A percentile compares a stretch with the other conserved stretches of the same genome.
Conservation (phyloP, 257 asterid species). For the Lycium ferocissimum region DNA sequence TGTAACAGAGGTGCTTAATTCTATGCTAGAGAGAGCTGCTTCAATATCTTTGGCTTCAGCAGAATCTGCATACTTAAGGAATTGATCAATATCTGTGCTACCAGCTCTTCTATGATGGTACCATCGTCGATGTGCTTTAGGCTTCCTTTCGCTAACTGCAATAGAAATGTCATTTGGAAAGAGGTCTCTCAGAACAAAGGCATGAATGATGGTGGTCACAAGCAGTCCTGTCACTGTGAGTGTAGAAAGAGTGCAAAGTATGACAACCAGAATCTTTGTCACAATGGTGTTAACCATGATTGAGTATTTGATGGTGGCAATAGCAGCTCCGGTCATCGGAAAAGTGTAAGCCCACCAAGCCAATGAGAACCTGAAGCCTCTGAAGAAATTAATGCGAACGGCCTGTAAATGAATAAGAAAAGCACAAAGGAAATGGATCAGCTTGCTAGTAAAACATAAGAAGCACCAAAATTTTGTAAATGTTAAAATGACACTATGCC, state of each 20-base stretch:
- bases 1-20: constrained; percentile 15
- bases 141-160: constrained; percentile 64
- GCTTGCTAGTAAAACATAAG: background rate
- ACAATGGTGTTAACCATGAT: constrained; percentile 44
- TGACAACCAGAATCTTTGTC: constrained; percentile 48
- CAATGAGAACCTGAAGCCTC: constrained; percentile 84
- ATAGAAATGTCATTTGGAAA: constrained; percentile 84
- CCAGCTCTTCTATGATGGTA: constrained; percentile 54
- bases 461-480: background rate
- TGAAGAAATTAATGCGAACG: constrained; percentile 79
- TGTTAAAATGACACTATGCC: too few species aligned
- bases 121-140: constrained; percentile 52
- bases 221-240: constrained; percentile 62
- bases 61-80: constrained; percentile 56
- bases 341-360: constrained; percentile 99
- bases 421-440: constrained; percentile 27
- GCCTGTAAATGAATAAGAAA: constrained; percentile 53
- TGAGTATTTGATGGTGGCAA: constrained; percentile 73
- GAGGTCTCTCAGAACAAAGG: constrained; percentile 67
- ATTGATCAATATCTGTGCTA: constrained; percentile 59
- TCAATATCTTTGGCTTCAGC: constrained; percentile 60
- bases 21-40: constrained; percentile 43
- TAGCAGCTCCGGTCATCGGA: constrained; percentile 86
- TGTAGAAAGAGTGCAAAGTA: constrained; percentile 61
- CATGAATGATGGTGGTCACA: constrained; percentile 69